These are phyloP conservation scores for Xylariaceae sp. DNA, from an alignment of 2,329 filamentous ascomycete species.

Conservation along the genomic window DNA sequence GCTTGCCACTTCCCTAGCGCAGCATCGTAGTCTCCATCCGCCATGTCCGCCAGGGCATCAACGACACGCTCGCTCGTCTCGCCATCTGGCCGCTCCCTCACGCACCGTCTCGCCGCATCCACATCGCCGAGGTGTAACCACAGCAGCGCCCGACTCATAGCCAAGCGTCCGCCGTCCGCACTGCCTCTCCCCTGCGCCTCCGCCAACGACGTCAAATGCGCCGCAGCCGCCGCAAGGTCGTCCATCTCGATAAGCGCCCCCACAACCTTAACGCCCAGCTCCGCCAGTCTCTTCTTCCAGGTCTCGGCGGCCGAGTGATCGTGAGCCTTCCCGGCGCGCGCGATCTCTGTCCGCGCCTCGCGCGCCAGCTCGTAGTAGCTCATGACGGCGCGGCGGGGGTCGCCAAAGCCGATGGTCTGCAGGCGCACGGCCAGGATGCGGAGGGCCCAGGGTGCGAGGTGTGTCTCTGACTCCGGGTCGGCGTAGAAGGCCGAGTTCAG, in stretches of 20 bases:
- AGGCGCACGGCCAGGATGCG: slow-evolving; percentile 82
- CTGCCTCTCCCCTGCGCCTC: slow-evolving; percentile 42
- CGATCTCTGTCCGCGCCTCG: slow-evolving; percentile 71
- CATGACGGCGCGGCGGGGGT: slow-evolving; percentile 83
- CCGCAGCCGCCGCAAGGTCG: slow-evolving; percentile 78
- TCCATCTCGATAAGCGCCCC: slow-evolving; percentile 83
- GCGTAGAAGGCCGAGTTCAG: slow-evolving; percentile 63
- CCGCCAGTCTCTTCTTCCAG: slow-evolving; percentile 75
- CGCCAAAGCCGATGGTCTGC: slow-evolving; percentile 84
- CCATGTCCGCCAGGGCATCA: slow-evolving; percentile 75
- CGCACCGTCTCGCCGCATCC: slow-evolving; percentile 65
- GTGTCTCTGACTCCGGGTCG: slow-evolving; percentile 58
- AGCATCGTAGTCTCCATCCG: slow-evolving; percentile 72
- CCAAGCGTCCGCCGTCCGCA: slow-evolving; percentile 48
- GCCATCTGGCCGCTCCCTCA: slow-evolving; percentile 37
- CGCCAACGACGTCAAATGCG: slow-evolving; percentile 70
- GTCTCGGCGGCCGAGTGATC: slow-evolving; percentile 62
- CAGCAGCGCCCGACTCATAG: slow-evolving; percentile 66
- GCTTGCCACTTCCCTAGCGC: slow-evolving; percentile 67
- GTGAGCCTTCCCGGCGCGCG: slow-evolving; percentile 50
- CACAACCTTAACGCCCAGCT: slow-evolving; percentile 73
- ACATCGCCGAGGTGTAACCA: slow-evolving; percentile 82
- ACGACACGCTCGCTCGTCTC: slow-evolving; percentile 55
- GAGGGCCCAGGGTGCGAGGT: slow-evolving; percentile 86
- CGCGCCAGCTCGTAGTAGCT: slow-evolving; percentile 87